Evolutionary conservation across 1,139 yeast species (phyloP).

Genomic region (Magnusiomyces tetraspermus): DNA sequence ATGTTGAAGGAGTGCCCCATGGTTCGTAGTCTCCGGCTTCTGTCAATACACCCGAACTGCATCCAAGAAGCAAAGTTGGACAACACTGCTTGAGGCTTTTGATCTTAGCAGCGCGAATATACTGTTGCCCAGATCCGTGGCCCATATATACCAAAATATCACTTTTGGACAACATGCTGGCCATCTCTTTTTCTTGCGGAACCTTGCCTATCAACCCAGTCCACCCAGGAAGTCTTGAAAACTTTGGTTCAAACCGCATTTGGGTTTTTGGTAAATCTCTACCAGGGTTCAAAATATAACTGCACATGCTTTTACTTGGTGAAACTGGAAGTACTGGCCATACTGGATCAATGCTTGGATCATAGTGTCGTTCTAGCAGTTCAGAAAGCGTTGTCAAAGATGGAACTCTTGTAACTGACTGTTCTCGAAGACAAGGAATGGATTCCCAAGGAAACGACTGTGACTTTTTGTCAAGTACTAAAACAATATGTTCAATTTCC

Average conservation of each 20-base stretch:
- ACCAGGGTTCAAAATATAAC: constrained; percentile 68
- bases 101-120: constrained; percentile 44
- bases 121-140: constrained; percentile 93
- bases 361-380: constrained; percentile 29
- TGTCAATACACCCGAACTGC: constrained; percentile 72
- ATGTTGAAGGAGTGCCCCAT: constrained; percentile 66
- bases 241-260: constrained; percentile 42
- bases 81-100: constrained; percentile 43
- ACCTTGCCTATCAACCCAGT: constrained; percentile 42
- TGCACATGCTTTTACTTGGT: constrained; percentile 29
- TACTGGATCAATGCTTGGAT: constrained; percentile 10
- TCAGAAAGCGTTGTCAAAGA: constrained; percentile 45
- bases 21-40: constrained; percentile 58
- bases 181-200: constrained; percentile 50
- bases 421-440: constrained; percentile 42
- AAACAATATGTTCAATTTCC: constrained; percentile 45
- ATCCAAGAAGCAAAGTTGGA: constrained; percentile 75
- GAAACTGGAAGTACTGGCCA: constrained; percentile 20
- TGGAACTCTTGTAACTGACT: constrained; percentile 69
- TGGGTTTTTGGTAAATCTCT: constrained; percentile 69
- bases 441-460: constrained; percentile 85
- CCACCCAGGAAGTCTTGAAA: constrained; percentile 42
- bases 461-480: constrained; percentile 59
- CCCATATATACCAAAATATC: constrained; percentile 75
- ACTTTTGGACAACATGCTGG: constrained; percentile 34